A percentile compares a stretch with the other conserved stretches of the same genome.
Conservation (phyloP, 1,139 yeast species). For the Candida sp. region DNA sequence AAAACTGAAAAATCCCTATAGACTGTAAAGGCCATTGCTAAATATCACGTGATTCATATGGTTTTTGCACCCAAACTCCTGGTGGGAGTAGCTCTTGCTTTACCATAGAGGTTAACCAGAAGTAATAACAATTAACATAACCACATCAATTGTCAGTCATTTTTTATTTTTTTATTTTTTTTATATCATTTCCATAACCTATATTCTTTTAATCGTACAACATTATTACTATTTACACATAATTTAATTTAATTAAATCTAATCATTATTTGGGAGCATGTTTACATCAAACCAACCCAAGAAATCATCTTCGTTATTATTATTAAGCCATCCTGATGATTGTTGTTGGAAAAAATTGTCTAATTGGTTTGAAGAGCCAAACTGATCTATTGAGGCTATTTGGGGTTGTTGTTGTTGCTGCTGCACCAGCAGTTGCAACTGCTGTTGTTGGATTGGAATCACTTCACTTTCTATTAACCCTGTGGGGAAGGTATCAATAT, state of each 20-base stretch:
- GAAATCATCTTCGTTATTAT: conserved; percentile 73
- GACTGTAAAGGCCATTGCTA: conserved; percentile 8
- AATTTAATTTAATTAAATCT: not conserved
- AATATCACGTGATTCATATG: conserved; percentile 11
- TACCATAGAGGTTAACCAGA: no score
- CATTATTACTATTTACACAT: conserved; percentile 1
- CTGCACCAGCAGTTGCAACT: conserved; percentile 6
- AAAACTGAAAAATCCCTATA: not conserved
- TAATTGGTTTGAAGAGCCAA: conserved; percentile 38
- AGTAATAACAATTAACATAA: no score
- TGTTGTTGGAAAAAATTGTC: conserved; percentile 73
- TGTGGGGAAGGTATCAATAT: not conserved
- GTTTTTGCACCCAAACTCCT: no score
- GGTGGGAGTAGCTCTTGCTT: no score
- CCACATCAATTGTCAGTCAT: no score
- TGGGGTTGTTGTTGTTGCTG: conserved; percentile 4
- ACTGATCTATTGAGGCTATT: not conserved
- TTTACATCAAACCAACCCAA: conserved; percentile 92
- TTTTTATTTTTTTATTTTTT: no score
- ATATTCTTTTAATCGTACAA: not conserved
- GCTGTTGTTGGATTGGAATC: conserved; percentile 9
- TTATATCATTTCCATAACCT: no score
- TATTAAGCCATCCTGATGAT: conserved; percentile 73
- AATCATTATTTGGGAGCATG: conserved; percentile 24
- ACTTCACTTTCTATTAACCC: not conserved